A percentile compares a stretch with the other conserved stretches of the same genome.
Evolutionary conservation across 139 green algal species (phyloP).

Genomic region (Picochlorum sp.): DNA sequence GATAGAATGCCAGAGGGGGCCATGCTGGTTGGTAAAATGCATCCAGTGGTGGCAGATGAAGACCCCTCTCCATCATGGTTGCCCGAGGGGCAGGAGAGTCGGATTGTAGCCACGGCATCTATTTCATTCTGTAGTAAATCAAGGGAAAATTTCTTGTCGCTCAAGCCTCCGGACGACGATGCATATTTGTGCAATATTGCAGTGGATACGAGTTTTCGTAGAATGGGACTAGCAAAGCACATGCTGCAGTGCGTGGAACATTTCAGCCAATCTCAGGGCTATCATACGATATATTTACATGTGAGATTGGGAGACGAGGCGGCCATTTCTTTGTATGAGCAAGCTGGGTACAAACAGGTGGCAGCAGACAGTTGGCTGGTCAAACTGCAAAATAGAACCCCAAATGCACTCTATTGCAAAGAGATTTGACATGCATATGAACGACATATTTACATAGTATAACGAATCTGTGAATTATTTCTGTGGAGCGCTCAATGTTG

Average conservation of each 20-base stretch:
- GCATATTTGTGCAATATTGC: slow-evolving; percentile 21
- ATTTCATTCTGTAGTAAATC: slow-evolving; percentile 4
- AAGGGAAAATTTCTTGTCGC: slow-evolving; percentile 8
- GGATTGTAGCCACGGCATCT: slow-evolving; percentile 5
- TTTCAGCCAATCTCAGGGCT: not conserved
- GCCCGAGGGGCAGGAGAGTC: not conserved
- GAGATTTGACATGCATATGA: too few species aligned
- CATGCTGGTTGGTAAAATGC: not conserved
- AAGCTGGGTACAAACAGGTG: slow-evolving; percentile 1
- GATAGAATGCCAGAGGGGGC: not conserved
- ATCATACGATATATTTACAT: slow-evolving; percentile 8
- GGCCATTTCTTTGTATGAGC: slow-evolving; percentile 2
- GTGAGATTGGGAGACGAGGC: slow-evolving; percentile 7
- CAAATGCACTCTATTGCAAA: slow-evolving; percentile 1
- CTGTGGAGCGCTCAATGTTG: too few species aligned
- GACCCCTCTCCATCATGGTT: not conserved
- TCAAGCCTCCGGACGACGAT: slow-evolving; percentile 6
- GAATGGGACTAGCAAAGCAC: slow-evolving; percentile 7
- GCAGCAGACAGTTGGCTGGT: slow-evolving; percentile 1
- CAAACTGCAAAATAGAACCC: slow-evolving; percentile 7
- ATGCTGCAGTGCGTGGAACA: slow-evolving; percentile 1
- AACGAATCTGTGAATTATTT: too few species aligned
- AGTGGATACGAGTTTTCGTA: slow-evolving; percentile 9
- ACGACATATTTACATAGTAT: too few species aligned
- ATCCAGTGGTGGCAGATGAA: not conserved